Conservation (phyloP, 345 rosid species). For the Populus euphratica region DNA sequence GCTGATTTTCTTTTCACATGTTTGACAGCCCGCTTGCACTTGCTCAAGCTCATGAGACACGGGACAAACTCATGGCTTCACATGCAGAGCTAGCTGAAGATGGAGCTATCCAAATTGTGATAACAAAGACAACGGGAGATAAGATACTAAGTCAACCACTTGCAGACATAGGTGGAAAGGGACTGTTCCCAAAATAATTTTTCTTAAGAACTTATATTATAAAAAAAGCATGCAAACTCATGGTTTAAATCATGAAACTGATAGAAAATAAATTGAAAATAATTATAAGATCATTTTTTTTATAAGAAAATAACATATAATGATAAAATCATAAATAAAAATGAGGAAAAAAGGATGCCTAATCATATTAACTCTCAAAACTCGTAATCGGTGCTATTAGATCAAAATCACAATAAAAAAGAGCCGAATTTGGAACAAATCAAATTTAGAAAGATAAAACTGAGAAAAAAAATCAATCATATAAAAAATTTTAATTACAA, state of each 20-base stretch:
- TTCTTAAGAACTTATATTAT: too few relatives aligned
- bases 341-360: too few relatives aligned
- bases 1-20: constrained; percentile 28
- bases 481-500: too few relatives aligned
- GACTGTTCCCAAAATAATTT: constrained; percentile 43
- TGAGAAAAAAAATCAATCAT: too few relatives aligned
- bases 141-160: constrained; percentile 87
- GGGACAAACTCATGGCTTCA: constrained; percentile 62
- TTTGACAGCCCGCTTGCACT: constrained; percentile 90
- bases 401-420: rapidly evolving
- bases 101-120: constrained; percentile 83
- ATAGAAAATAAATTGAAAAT: too few relatives aligned
- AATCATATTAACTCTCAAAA: too few relatives aligned
- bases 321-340: too few relatives aligned
- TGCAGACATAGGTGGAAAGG: constrained; percentile 98
- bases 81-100: constrained; percentile 81
- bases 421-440: too few relatives aligned
- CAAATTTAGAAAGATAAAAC: rapidly evolving
- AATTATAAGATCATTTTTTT: too few relatives aligned
- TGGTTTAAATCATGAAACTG: rapidly evolving
- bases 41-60: constrained; percentile 97
- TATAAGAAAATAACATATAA: too few relatives aligned
- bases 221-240: too few relatives aligned
- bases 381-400: rapidly evolving
- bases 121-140: constrained; percentile 95